Evolutionary conservation across 1,284 basidiomycete genomes (phyloP).

Genomic region (Trichosporon ovoides): DNA sequence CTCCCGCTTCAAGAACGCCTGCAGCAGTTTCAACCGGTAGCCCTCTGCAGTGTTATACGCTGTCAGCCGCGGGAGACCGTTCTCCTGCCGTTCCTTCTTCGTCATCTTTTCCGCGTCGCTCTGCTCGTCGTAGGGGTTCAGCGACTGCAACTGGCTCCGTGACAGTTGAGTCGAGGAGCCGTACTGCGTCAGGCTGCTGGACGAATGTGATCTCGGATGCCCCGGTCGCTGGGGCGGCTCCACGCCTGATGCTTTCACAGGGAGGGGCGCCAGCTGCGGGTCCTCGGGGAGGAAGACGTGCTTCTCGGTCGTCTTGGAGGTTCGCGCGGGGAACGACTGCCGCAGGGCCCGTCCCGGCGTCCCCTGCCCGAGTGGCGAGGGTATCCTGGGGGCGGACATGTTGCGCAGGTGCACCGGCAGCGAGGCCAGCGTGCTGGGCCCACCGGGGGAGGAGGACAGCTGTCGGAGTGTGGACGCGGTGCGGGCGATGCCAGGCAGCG

Average conservation of each 20-base stretch:
- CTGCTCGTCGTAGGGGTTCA: slow-evolving; percentile 32
- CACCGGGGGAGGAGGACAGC: slow-evolving; percentile 14
- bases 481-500: slow-evolving; percentile 38
- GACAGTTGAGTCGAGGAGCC: neutral
- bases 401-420: slow-evolving; percentile 45
- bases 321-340: slow-evolving; percentile 57
- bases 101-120: slow-evolving; percentile 50
- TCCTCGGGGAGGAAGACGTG: slow-evolving; percentile 86
- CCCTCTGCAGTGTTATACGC: slow-evolving; percentile 81
- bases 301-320: slow-evolving; percentile 86
- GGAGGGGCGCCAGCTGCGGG: slow-evolving; percentile 76
- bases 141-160: slow-evolving; percentile 1
- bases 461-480: slow-evolving; percentile 47
- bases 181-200: neutral
- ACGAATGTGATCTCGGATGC: neutral
- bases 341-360: slow-evolving; percentile 41
- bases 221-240: slow-evolving; percentile 35
- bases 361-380: slow-evolving; percentile 46
- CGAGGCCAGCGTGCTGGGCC: slow-evolving; percentile 28
- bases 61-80: slow-evolving; percentile 70
- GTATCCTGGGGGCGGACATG: slow-evolving; percentile 41
- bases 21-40: slow-evolving; percentile 71
- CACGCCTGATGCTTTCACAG: neutral
- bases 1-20: slow-evolving; percentile 80
- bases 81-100: slow-evolving; percentile 69